Evolutionary conservation across 768 basidiomycete species (phyloP).

Genomic region (Hortiboletus flavorubellus): DNA sequence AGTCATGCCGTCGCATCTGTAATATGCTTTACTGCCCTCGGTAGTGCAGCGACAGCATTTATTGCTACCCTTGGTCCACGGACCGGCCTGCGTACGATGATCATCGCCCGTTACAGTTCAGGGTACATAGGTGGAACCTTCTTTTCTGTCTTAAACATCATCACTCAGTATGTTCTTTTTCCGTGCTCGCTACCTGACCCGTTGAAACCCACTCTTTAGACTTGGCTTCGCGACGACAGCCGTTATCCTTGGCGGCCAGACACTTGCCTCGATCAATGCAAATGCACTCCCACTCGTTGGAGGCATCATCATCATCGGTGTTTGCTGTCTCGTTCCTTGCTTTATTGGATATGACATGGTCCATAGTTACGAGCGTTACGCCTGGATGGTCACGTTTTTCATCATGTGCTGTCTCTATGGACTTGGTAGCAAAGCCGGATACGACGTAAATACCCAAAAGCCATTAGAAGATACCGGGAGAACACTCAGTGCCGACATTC

Average conservation of each 20-base stretch:
- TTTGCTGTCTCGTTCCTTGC: conserved; percentile 43
- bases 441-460: conserved; percentile 42
- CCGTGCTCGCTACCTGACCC: not conserved
- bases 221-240: conserved; percentile 47
- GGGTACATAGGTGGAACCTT: conserved; percentile 49
- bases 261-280: conserved; percentile 44
- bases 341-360: conserved; percentile 46
- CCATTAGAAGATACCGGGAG: conserved; percentile 41
- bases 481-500: conserved; percentile 43
- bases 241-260: conserved; percentile 55
- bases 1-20: conserved; percentile 45
- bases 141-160: conserved; percentile 51
- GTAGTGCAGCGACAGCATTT: conserved; percentile 41
- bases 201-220: conserved; percentile 17
- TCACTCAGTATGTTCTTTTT: conserved; percentile 38
- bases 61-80: conserved; percentile 52
- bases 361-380: conserved; percentile 51
- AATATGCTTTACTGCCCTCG: conserved; percentile 45
- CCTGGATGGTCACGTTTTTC: conserved; percentile 46
- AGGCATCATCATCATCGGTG: conserved; percentile 45
- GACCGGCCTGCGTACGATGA: conserved; percentile 54
- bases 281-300: conserved; percentile 44
- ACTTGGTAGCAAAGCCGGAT: conserved; percentile 45
- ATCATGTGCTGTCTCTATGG: conserved; percentile 52
- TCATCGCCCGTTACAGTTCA: conserved; percentile 46